phyloP scores from a whole-genome alignment of 208 protist genomes.

The Herpetomonas samuelpessoai region DNA sequence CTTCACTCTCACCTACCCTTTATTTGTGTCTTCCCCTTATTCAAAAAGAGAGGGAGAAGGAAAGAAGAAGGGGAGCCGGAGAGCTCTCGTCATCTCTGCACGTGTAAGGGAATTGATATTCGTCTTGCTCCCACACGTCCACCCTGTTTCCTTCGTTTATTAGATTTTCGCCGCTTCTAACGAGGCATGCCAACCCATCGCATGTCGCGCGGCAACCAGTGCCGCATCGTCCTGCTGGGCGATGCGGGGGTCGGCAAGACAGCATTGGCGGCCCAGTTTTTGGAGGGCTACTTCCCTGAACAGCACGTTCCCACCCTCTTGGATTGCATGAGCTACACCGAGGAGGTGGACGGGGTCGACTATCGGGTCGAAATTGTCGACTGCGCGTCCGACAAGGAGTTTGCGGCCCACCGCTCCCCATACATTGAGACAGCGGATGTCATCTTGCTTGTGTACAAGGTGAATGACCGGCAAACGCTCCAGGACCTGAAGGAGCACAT shows the following conservation, averaged over 20 bases:
- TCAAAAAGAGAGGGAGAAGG: background rate
- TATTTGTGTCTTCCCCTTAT: too few relatives aligned
- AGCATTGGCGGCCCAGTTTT: constrained; percentile 46
- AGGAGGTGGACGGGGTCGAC: constrained; percentile 23
- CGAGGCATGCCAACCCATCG: constrained; percentile 3
- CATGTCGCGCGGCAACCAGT: constrained; percentile 14
- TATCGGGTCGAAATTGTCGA: constrained; percentile 55
- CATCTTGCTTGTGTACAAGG: constrained; percentile 68
- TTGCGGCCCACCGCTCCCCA: constrained; percentile 39
- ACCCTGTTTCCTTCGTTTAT: background rate
- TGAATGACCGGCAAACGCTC: constrained; percentile 34
- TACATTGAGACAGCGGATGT: constrained; percentile 54
- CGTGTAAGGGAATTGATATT: too few relatives aligned
- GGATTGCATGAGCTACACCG: constrained; percentile 38
- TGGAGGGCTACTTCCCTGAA: constrained; percentile 19
- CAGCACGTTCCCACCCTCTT: constrained; percentile 44
- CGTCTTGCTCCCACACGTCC: too few relatives aligned
- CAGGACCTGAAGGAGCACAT: constrained; percentile 24
- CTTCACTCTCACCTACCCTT: too few relatives aligned
- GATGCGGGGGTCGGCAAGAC: constrained; percentile 50
- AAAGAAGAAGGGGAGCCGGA: too few relatives aligned
- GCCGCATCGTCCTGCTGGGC: constrained; percentile 43
- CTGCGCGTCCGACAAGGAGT: constrained; percentile 39
- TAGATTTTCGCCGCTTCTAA: background rate
- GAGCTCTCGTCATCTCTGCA: too few relatives aligned